Conservation (phyloP, 1,284 basidiomycete species). For the Polyporus tsugae region DNA sequence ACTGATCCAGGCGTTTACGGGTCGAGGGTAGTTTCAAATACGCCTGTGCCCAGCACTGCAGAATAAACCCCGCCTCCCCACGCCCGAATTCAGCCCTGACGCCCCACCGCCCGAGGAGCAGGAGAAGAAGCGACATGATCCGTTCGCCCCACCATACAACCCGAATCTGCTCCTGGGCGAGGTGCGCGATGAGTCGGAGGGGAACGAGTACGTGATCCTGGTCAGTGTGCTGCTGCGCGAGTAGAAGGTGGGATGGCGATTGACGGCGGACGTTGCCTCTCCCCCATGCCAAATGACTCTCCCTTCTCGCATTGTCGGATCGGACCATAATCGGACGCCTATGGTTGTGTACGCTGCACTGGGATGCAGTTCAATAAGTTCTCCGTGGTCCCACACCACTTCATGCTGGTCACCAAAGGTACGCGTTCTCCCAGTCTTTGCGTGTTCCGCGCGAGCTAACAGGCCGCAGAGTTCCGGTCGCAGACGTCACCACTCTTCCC, state of each 20-base stretch:
- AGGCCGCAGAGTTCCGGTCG: constrained; percentile 65
- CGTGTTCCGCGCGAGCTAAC: neutral
- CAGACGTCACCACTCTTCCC: constrained; percentile 84
- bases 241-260: neutral
- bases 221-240: constrained; percentile 54
- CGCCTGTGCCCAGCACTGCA: constrained; percentile 83
- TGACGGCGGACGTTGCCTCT: constrained; percentile 5
- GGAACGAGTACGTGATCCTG: constrained; percentile 75
- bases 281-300: neutral
- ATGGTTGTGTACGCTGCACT: neutral
- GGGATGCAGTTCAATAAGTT: constrained; percentile 79
- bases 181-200: constrained; percentile 67
- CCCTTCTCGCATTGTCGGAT: neutral
- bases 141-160: constrained; percentile 85
- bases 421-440: constrained; percentile 13
- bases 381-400: constrained; percentile 84
- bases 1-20: constrained; percentile 6
- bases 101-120: constrained; percentile 40
- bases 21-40: constrained; percentile 73
- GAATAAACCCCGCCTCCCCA: constrained; percentile 69
- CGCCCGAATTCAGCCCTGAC: constrained; percentile 50
- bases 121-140: constrained; percentile 58
- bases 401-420: constrained; percentile 86
- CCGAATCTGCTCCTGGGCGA: constrained; percentile 78
- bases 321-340: too few species aligned